Conservation (phyloP, 345 rosid species). For the Mangifera indica region DNA sequence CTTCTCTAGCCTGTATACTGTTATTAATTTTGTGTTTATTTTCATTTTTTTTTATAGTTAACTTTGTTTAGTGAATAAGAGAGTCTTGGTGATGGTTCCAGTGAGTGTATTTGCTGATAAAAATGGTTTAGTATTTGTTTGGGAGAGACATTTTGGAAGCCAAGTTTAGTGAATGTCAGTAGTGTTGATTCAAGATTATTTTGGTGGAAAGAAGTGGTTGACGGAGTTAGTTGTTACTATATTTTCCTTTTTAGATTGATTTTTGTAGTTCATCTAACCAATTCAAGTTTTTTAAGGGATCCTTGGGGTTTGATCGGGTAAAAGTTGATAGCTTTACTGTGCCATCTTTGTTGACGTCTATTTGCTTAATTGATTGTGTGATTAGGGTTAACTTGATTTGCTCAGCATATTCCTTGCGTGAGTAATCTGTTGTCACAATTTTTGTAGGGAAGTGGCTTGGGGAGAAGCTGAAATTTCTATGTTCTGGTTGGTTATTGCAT, state of each 20-base stretch:
- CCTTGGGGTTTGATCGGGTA: neutral
- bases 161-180: neutral
- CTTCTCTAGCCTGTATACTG: neutral
- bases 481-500: neutral
- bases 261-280: neutral
- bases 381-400: neutral
- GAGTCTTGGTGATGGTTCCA: neutral
- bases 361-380: neutral
- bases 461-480: neutral
- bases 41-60: neutral
- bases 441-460: neutral
- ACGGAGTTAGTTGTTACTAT: neutral
- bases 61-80: neutral
- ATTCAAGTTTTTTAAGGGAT: neutral
- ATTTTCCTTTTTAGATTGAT: neutral
- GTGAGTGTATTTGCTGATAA: slow-evolving; percentile 3
- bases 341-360: neutral
- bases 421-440: neutral
- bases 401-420: neutral
- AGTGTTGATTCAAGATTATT: neutral
- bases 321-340: neutral
- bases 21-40: neutral
- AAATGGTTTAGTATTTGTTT: neutral
- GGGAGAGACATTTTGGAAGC: neutral
- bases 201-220: neutral